Evolutionary conservation across 139 green algal genomes (phyloP).

Genomic region (Micractinium sp.): DNA sequence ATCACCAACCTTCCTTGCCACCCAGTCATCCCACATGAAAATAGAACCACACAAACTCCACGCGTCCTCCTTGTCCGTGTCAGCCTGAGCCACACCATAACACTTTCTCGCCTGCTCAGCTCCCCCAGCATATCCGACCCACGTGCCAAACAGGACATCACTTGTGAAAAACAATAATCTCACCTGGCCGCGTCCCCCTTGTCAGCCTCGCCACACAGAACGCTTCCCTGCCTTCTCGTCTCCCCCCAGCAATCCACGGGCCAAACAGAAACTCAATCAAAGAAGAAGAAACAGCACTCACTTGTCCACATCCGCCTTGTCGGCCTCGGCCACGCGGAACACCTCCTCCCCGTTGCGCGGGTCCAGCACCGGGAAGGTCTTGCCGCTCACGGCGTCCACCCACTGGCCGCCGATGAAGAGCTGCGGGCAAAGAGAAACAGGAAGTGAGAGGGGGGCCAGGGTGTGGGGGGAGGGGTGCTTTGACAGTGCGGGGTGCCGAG

Average conservation of each 20-base stretch:
- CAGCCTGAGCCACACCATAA: too few species aligned
- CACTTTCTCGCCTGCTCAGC: too few species aligned
- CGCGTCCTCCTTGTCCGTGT: too few species aligned
- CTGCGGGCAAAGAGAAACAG: conserved; percentile 36
- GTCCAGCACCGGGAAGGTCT: conserved; percentile 51
- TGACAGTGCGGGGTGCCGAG: not conserved
- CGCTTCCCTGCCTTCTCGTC: too few species aligned
- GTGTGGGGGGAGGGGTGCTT: not conserved
- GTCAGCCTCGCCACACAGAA: not conserved
- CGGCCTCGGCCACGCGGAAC: conserved; percentile 63
- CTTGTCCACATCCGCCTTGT: conserved; percentile 64
- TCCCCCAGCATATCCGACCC: too few species aligned
- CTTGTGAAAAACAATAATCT: too few species aligned
- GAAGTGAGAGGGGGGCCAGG: not conserved
- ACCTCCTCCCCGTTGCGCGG: conserved; percentile 70
- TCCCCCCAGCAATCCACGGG: not conserved
- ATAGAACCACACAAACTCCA: too few species aligned
- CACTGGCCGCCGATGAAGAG: conserved; percentile 76
- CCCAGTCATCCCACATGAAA: too few species aligned
- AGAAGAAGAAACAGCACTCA: too few species aligned
- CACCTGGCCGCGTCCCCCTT: not conserved
- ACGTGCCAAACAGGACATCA: too few species aligned
- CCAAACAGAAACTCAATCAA: too few species aligned
- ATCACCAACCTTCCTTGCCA: too few species aligned
- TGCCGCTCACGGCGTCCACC: conserved; percentile 58